These are phyloP conservation scores for Proliferodiscus dingleyae DNA, from an alignment of 2,329 filamentous ascomycete genomes.

Conservation along the genomic window DNA sequence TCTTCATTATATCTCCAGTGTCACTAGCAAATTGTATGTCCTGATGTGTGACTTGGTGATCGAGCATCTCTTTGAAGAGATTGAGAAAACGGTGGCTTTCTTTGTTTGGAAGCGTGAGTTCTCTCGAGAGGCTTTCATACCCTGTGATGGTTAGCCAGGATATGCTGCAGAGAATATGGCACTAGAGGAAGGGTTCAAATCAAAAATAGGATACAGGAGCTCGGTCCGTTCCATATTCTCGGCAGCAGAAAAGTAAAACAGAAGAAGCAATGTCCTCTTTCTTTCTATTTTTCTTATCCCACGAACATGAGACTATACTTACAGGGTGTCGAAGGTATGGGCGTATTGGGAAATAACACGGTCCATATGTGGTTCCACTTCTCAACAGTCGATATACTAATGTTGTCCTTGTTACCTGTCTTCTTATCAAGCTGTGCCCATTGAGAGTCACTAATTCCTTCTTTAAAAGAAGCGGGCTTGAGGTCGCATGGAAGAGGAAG, in stretches of 20 bases:
- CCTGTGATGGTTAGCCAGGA: neutral
- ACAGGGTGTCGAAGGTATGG: neutral
- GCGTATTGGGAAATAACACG: neutral
- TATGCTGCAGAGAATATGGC: neutral
- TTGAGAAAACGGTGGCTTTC: neutral
- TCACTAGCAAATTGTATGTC: neutral
- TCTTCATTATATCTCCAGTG: neutral
- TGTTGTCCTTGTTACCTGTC: conserved; percentile 4
- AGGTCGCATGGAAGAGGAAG: conserved; percentile 4
- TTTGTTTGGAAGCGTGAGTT: neutral
- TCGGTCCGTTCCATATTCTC: neutral
- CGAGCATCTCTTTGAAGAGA: conserved; percentile 1
- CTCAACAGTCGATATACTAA: neutral
- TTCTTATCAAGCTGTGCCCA: conserved; percentile 12
- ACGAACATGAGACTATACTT: neutral
- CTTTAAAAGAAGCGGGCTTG: conserved; percentile 4
- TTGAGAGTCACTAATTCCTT: conserved; percentile 12
- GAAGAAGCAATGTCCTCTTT: neutral
- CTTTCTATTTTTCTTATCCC: neutral
- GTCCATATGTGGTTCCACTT: conserved; percentile 2
- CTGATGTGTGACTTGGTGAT: neutral
- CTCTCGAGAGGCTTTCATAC: neutral
- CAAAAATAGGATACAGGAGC: neutral
- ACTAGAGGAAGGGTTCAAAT: neutral
- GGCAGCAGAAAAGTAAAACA: neutral